Conservation (phyloP, 192 early-diverging fungal species). For the Helicostylum pulchrum region DNA sequence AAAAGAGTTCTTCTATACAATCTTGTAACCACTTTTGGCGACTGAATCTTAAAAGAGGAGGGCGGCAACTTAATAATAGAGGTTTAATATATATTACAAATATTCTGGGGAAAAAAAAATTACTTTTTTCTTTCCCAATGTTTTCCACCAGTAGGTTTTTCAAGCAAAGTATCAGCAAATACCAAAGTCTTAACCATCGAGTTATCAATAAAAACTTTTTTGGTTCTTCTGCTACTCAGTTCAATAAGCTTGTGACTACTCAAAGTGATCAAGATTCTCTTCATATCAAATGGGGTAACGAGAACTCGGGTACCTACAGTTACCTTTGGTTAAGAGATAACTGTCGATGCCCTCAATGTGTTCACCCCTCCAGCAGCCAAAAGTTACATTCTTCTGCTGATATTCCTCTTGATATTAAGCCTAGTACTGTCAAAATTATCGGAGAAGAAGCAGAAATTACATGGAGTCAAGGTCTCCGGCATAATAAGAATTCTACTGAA, state of each 20-base stretch:
- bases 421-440: conserved; percentile 14
- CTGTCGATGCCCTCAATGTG: conserved; percentile 53
- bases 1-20: too few relatives aligned
- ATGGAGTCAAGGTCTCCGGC: conserved; percentile 47
- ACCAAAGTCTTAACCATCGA: too few relatives aligned
- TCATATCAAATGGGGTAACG: conserved; percentile 15
- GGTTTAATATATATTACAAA: too few relatives aligned
- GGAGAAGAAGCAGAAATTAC: conserved; percentile 38
- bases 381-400: conserved; percentile 55
- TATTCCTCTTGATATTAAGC: conserved; percentile 44
- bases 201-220: too few relatives aligned
- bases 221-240: too few relatives aligned
- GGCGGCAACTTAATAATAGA: too few relatives aligned
- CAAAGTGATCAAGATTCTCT: conserved; percentile 5
- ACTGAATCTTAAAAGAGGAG: too few relatives aligned
- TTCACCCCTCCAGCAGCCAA: conserved; percentile 55
- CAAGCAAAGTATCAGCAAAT: too few relatives aligned
- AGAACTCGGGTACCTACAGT: conserved; percentile 16
- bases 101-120: too few relatives aligned
- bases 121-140: too few relatives aligned
- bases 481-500: conserved; percentile 32
- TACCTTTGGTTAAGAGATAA: conserved; percentile 60
- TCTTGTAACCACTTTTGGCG: too few relatives aligned
- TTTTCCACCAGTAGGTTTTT: too few relatives aligned
- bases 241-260: not conserved